phyloP scores from a whole-genome alignment of 345 rosid species.

The Syzygium aqueum region DNA sequence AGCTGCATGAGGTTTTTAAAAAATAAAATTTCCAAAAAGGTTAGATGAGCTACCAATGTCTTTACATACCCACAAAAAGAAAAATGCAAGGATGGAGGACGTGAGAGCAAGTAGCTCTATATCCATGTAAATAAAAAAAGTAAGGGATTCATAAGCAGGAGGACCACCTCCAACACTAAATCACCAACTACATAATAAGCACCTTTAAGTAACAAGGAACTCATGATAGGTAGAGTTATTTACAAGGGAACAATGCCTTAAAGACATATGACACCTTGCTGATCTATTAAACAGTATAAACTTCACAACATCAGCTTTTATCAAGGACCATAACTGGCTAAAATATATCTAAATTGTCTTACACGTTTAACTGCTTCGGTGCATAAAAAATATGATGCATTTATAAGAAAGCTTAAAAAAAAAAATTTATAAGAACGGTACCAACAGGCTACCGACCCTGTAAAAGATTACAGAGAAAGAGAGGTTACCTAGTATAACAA shows the following conservation, averaged over 20 bases:
- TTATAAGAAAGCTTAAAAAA: background rate
- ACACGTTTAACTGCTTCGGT: background rate
- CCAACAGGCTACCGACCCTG: background rate
- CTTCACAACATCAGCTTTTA: background rate
- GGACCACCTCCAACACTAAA: background rate
- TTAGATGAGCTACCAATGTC: background rate
- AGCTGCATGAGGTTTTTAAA: constrained; percentile 48
- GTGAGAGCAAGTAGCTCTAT: background rate
- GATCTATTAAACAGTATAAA: background rate
- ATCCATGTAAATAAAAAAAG: background rate
- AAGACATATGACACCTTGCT: background rate
- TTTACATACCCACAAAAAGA: background rate
- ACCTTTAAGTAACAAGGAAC: background rate
- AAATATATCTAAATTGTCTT: background rate
- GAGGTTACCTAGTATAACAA: background rate
- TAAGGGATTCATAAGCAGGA: background rate
- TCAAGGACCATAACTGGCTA: fast-evolving
- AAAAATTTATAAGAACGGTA: background rate
- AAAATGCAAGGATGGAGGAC: background rate
- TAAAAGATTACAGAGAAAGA: background rate
- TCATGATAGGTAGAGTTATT: background rate
- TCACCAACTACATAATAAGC: background rate
- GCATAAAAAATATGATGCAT: background rate
- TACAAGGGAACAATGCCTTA: background rate
- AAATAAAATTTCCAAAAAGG: background rate